Conservation (phyloP, 2,329 filamentous ascomycete genomes). For the Aspergillus vadensis region DNA sequence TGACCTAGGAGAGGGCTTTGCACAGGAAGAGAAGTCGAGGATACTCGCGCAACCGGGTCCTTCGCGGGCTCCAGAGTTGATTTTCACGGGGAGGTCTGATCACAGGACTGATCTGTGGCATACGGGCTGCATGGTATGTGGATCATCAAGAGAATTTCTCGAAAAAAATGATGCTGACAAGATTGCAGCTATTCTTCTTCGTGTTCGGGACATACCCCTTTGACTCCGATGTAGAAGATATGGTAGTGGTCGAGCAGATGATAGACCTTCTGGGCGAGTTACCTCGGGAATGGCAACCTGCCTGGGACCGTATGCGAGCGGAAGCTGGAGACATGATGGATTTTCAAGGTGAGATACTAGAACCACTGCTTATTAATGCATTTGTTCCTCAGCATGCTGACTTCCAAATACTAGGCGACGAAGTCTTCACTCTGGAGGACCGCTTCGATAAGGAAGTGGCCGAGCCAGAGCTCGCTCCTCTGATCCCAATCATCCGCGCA, state of each 20-base stretch:
- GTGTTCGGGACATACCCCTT: neutral
- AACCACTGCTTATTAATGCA: neutral
- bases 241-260: neutral
- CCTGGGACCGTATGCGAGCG: neutral
- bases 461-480: neutral
- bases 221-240: neutral
- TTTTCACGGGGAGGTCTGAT: neutral
- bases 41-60: neutral
- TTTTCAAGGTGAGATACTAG: neutral
- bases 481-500: neutral
- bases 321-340: neutral
- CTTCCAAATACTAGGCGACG: neutral
- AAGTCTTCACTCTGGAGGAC: neutral
- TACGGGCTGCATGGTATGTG: neutral
- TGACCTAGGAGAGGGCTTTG: neutral
- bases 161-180: neutral
- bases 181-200: neutral
- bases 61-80: neutral
- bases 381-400: neutral
- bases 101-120: neutral
- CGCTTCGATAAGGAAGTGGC: neutral
- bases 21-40: neutral
- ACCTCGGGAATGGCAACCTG: neutral
- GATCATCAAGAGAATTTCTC: neutral
- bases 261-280: neutral